Evolutionary conservation across 2,329 filamentous ascomycete genomes (phyloP).

Genomic region (Hypoxylon sp.): DNA sequence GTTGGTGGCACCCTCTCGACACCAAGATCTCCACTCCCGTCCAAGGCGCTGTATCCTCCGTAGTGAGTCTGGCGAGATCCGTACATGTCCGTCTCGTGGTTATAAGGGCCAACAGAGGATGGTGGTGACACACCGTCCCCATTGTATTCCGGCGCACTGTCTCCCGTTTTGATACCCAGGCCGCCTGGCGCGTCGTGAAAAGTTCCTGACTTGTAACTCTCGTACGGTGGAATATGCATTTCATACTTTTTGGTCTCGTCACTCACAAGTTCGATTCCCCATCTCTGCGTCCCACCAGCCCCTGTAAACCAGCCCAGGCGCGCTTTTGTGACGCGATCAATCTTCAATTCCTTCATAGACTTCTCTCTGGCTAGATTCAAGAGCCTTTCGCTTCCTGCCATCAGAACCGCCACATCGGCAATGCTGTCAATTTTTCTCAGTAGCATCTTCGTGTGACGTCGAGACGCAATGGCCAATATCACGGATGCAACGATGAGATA

Average conservation of each 20-base stretch:
- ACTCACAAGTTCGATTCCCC: conserved; percentile 24
- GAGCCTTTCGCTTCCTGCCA: conserved; percentile 37
- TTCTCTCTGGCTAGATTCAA: conserved; percentile 19
- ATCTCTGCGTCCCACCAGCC: conserved; percentile 14
- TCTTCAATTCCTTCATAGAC: conserved; percentile 9
- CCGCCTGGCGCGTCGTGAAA: not conserved
- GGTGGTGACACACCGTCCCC: conserved; percentile 3
- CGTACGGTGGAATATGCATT: not conserved
- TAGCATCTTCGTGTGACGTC: conserved; percentile 26
- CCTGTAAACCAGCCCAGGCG: conserved; percentile 28
- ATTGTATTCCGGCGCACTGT: not conserved
- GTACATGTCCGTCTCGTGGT: conserved; percentile 2
- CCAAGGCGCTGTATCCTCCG: too few relatives aligned
- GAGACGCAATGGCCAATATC: conserved; percentile 18
- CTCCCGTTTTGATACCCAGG: not conserved
- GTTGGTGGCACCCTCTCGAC: conserved; percentile 2
- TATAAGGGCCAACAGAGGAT: not conserved
- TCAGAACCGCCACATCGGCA: conserved; percentile 30
- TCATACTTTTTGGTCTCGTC: not conserved
- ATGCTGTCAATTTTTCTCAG: conserved; percentile 26
- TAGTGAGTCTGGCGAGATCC: conserved; percentile 1
- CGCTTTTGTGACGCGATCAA: conserved; percentile 10
- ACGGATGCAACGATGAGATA: conserved; percentile 36
- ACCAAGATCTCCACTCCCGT: not conserved
- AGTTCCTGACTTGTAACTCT: not conserved